Percentiles rank a stretch among this genome's conserved stretches.
Evolutionary conservation across 257 asterid species (phyloP).

Genomic region (Capsicum chinense): DNA sequence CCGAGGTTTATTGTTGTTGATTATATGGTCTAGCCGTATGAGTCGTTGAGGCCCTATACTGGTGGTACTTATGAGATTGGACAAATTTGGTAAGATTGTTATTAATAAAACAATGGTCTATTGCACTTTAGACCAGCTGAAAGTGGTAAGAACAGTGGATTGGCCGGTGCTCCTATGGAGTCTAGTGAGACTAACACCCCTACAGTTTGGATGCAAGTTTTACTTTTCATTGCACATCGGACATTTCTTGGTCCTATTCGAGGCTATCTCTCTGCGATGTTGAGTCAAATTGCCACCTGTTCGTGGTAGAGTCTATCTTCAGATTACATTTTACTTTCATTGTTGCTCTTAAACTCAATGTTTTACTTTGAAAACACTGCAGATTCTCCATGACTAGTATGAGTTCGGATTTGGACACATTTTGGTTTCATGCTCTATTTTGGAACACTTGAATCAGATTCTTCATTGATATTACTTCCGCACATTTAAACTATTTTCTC

Average conservation of each 20-base stretch:
- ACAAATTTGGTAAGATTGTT: not conserved
- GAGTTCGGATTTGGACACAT: not conserved
- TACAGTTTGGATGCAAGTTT: slow-evolving; percentile 5
- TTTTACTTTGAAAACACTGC: not conserved
- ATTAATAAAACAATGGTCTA: not conserved
- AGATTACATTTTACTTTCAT: not conserved
- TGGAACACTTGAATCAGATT: not conserved
- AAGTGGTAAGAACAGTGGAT: too few species aligned
- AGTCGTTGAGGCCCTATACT: not conserved
- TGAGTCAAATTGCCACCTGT: not conserved
- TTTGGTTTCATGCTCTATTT: not conserved
- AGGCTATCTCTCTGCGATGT: not conserved
- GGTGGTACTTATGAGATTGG: not conserved
- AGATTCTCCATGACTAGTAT: not conserved
- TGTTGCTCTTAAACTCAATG: not conserved
- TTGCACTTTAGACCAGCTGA: too few species aligned
- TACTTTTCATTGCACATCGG: not conserved
- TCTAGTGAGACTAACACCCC: not conserved
- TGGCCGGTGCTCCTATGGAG: not conserved
- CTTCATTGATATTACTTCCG: not conserved
- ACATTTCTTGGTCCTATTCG: not conserved
- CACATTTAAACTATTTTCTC: not conserved
- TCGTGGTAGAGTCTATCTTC: not conserved
- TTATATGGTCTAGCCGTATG: not conserved
- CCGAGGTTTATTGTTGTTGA: not conserved